Base-by-base conservation (phyloP, 106 monocot genomes). In the Alisma plantagoaquatica region DNA sequence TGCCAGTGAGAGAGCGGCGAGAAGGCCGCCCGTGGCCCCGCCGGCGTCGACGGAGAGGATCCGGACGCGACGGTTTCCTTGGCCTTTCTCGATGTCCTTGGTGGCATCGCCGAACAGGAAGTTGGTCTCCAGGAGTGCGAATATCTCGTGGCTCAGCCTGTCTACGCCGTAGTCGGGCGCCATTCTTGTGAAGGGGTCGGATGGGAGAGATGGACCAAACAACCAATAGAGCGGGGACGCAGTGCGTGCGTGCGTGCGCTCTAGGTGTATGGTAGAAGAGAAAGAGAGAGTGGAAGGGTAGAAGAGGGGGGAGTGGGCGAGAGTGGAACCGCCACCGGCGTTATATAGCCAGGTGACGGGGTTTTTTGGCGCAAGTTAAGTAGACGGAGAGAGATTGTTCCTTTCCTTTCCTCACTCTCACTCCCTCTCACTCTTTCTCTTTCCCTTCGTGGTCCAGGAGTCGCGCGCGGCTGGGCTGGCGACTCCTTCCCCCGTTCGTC, bases 191-290 rank as follows among this genome's bases (percentile, higher is more conserved):
- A 23, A 82, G 77, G 64, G 77, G 74, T 66, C 77, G 77, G 52
- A 82, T 82, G 49, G 77, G 73, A 66, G 77, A 82, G 54, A 70
- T 82, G 14, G 77, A 70, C 53, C 70, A 73, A 70, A 73, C 74
- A 27, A 67, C 53, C 45, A 73, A 73, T 10, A 58, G 44, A 32
- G 64, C 33, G 23, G 58, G 23, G 6, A 23, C 23, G 16, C 52
- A 44, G 16, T 20, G 43, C 43, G 8, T 15, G 11, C 38, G 8
- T 38, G 11, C 15, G 8, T 38, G 38, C 1, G 43, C 10, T 20
- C 20, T 3, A 2, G 43, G 43, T 44, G 43, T 10, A 20, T 15
- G 14, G 43, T 17, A 20, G 20, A 20, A 44, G 43, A 44, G 2
- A 3, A 19, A 14, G 5, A 14, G n/a, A n/a, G n/a, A n/a, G n/a